Base-by-base conservation (phyloP, 192 early-diverging fungal genomes). In the Dispira simplex region DNA sequence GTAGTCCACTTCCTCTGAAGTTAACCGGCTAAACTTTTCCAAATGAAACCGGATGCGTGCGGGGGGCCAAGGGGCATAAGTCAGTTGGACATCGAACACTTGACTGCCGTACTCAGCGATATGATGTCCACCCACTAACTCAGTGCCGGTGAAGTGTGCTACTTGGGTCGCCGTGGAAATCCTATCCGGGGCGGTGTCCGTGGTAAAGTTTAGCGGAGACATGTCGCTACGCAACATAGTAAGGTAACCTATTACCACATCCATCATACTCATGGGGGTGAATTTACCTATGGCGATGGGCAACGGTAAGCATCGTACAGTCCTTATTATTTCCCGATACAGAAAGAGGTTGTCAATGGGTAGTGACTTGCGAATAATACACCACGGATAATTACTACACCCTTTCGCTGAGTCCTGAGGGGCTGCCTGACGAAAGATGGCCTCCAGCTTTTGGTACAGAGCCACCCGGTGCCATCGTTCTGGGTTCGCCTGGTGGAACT, bases 41-140 rank as follows among this genome's bases (percentile, higher is more conserved):
- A 56, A 25, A 25, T 21, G 28, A 14, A 9, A 3, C 25, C 54
- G 54, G 13, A 56, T 21, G 25, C 28, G 25, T 14, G 54, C 18
- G 13, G 14, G 28, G 12, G 12, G 21, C 54, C 21, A 27, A 21
- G 54, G 54, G 25, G 13, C 28, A 56, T 27, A 56, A 21, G 16
- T 18, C 25, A 56, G 25, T 14, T 56, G 12, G 3, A 28, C 25
- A 9, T 25, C 12, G 25, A 56, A 28, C 2, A 56, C 54, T 28
- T 56, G 54, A 9, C 54, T 56, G 25, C 25, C 54, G 23, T 56
- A 56, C 54, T 56, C 54, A 28, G 54, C 54, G 20, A 56, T 56
- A 14, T 3, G 13, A 1, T 21, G 54, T 14, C 54, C 54, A 3
- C 11, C 12, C 25, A 56, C 18, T 12, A 25, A 12, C 28, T 56